phyloP scores from a whole-genome alignment of 116 monocot genomes.

The Dioscorea cayenensis region DNA sequence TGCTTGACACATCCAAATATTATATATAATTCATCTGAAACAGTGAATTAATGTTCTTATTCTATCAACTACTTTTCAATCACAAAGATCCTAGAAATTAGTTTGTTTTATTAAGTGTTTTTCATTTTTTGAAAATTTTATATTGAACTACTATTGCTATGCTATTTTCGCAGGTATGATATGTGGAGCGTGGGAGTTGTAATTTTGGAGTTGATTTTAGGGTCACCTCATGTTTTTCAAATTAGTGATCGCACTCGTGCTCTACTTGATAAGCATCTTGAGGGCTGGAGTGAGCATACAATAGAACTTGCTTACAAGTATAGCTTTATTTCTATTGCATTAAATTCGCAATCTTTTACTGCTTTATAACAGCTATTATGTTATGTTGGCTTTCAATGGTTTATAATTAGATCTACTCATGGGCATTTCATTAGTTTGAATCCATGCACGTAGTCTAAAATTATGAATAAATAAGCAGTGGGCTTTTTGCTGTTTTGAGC shows the following conservation, averaged over 20 bases:
- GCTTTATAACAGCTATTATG: neutral
- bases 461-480: too few relatives aligned
- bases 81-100: too few relatives aligned
- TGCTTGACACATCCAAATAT: too few relatives aligned
- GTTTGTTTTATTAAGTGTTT: too few relatives aligned
- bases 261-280: slow-evolving; percentile 75
- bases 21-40: too few relatives aligned
- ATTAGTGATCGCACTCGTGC: slow-evolving; percentile 62
- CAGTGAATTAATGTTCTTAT: too few relatives aligned
- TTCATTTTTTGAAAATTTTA: neutral
- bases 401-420: too few relatives aligned
- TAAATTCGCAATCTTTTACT: neutral
- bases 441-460: too few relatives aligned
- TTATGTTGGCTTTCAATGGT: neutral
- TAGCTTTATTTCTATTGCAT: neutral
- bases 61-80: too few relatives aligned
- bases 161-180: slow-evolving; percentile 57
- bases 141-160: neutral
- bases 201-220: slow-evolving; percentile 83
- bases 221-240: slow-evolving; percentile 83
- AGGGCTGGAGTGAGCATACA: slow-evolving; percentile 70
- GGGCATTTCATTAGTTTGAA: too few relatives aligned
- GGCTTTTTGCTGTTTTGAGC: too few relatives aligned
- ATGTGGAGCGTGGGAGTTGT: slow-evolving; percentile 96
- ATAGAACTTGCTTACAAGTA: slow-evolving; percentile 91